Evolutionary conservation across 345 rosid genomes (phyloP), one percentile per base, ranked within the genome.

Genomic region (Conringia planisiliqua): DNA sequence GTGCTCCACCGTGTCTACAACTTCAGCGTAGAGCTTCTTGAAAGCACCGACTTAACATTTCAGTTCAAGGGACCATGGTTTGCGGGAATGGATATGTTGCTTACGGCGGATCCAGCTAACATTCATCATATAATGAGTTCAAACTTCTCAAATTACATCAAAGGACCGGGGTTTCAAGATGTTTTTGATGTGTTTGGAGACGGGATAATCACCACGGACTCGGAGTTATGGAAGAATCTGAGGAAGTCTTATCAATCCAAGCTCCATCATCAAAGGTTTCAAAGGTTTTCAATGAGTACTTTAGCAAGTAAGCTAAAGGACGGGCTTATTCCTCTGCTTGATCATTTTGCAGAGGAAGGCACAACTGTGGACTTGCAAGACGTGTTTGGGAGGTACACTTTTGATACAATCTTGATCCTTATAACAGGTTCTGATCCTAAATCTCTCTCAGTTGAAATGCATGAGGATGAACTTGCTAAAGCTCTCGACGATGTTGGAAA

Each of bases 391-490:
- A 67, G 91, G 52, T 87, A 85, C 57, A 81, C 86, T 0, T 85
- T 87, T 33, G 88, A 87, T 47, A 84, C 55, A 8, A 81, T 83
- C 27, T 75, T 87, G 27, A 62, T 52, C 56, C 79, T 88, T 79
- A 80, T 87, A 1, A 85, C 86, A 66, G 87, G 88, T 9, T 38
- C 80, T 6, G 92, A 86, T 60, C 86, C 84, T 0, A 84, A 67
- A n/a, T 84, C 17, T 60, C 30, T 60, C 11, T 60, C 82, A 60
- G 77, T 86, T 16, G 24, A 69, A 11, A 46, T 80, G 27, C 86
- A 83, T 4, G 24, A 65, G 1, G 78, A 84, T 0, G 66, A 68
- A 6, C 76, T 87, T 2, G 84, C 89, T 3, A 36, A 48, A 8
- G 88, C 89, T 2, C 51, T 86, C 6, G 83, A 62, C 14, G 27